Conservation (phyloP, 371 early-diverging fungal genomes). For the Mucor lusitanicus region DNA sequence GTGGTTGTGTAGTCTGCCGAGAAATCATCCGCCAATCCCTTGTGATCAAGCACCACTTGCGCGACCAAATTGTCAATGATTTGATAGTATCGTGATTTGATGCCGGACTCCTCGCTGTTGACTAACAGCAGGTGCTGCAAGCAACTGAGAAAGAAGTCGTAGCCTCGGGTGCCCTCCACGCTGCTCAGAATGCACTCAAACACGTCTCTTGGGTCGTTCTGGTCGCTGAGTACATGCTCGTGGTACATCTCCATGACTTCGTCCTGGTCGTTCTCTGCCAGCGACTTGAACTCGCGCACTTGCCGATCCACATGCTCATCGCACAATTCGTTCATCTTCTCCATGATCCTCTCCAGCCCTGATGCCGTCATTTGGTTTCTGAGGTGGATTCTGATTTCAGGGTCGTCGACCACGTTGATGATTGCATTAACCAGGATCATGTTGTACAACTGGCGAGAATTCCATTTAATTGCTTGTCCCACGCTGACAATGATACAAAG, state of each 20-base stretch:
- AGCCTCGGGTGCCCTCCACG: constrained; percentile 75
- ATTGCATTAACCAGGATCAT: constrained; percentile 84
- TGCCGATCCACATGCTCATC: constrained; percentile 75
- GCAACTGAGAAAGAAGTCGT: constrained; percentile 78
- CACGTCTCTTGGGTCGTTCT: constrained; percentile 80
- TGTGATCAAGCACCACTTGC: constrained; percentile 82
- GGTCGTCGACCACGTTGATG: constrained; percentile 78
- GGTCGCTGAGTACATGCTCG: constrained; percentile 72
- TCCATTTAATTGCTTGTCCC: not conserved
- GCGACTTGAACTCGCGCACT: constrained; percentile 70
- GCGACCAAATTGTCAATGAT: constrained; percentile 80
- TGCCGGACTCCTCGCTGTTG: constrained; percentile 59
- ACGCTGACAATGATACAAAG: not conserved
- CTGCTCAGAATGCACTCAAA: constrained; percentile 74
- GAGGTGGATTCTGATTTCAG: constrained; percentile 76
- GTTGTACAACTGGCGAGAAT: constrained; percentile 59
- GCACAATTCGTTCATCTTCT: constrained; percentile 68
- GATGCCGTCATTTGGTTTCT: constrained; percentile 79
- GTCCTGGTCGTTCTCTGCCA: constrained; percentile 77
- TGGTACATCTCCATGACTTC: constrained; percentile 80
- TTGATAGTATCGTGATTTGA: constrained; percentile 74
- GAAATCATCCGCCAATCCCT: constrained; percentile 72
- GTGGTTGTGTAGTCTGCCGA: constrained; percentile 62
- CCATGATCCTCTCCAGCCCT: constrained; percentile 71
- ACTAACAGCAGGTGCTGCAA: constrained; percentile 78